Evolutionary conservation across 176 grass and related monocot species (phyloP).

Genomic region (Chrysopogon serrulatus): DNA sequence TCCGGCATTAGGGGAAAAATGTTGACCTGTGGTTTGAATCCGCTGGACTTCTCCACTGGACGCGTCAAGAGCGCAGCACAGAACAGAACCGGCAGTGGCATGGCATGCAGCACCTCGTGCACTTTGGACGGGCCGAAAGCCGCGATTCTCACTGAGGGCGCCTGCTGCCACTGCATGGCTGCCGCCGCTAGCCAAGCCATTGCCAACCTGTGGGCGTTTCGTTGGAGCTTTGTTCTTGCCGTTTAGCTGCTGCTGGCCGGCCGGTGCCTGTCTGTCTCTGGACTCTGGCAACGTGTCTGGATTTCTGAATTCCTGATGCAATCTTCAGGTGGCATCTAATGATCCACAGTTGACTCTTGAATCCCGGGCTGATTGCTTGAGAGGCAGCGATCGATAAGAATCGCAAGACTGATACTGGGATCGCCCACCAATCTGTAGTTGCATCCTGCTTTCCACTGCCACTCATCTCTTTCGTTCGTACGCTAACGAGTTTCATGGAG

Average conservation of each 20-base stretch:
- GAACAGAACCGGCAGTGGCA: neutral
- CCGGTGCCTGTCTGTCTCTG: neutral
- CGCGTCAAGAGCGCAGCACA: neutral
- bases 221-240: slow-evolving; percentile 2
- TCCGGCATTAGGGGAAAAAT: neutral
- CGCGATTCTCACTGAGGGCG: neutral
- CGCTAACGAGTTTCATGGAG: too few species aligned
- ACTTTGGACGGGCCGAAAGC: neutral
- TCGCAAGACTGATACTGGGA: neutral
- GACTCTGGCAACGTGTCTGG: neutral
- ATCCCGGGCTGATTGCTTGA: neutral
- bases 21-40: neutral
- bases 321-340: slow-evolving; percentile 3
- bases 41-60: neutral
- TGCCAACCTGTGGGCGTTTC: slow-evolving; percentile 2
- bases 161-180: neutral
- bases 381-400: neutral
- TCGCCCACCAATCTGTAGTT: neutral
- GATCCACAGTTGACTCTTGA: slow-evolving; percentile 34
- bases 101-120: neutral
- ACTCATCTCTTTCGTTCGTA: too few species aligned
- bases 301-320: neutral
- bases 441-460: neutral
- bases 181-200: neutral
- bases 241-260: neutral